Conservation (phyloP, 805 yeast genomes). For the Ascoidea asiatica region DNA sequence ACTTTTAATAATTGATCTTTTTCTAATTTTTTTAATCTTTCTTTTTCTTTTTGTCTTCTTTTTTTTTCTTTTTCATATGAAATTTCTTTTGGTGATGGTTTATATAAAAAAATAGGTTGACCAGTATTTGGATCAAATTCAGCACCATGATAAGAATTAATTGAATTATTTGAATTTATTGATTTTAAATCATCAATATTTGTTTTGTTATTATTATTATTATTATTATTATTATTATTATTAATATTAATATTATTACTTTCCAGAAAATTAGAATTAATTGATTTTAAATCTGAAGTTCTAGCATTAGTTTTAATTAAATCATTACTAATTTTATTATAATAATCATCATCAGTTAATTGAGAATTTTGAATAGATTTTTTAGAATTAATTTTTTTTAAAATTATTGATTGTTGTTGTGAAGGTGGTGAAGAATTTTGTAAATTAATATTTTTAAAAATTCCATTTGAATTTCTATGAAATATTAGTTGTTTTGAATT, state of each 20-base stretch:
- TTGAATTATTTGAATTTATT: conserved; percentile 2
- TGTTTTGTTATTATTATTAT: no score
- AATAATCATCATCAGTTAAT: conserved; percentile 4
- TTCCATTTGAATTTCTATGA: not conserved
- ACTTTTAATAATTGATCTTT: not conserved
- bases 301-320: conserved; percentile 7
- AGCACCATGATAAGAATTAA: conserved; percentile 3
- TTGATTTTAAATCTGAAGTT: conserved; percentile 6
- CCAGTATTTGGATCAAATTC: conserved; percentile 9
- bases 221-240: no score
- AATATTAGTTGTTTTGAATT: not conserved
- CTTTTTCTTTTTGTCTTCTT: not conserved
- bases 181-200: conserved; percentile 2
- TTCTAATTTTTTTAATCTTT: not conserved
- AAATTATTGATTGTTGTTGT: no score
- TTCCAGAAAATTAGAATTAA: conserved; percentile 1
- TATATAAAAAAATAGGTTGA: conserved; percentile 6
- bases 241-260: no score
- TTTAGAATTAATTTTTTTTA: no score
- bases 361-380: not conserved
- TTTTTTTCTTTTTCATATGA: not conserved
- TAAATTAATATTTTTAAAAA: no score
- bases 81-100: not conserved
- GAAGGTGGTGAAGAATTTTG: not conserved
- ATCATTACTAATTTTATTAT: conserved; percentile 6